phyloP scores from a whole-genome alignment of 1,284 basidiomycete species.

The Pyrrhoderma lamaoense region DNA sequence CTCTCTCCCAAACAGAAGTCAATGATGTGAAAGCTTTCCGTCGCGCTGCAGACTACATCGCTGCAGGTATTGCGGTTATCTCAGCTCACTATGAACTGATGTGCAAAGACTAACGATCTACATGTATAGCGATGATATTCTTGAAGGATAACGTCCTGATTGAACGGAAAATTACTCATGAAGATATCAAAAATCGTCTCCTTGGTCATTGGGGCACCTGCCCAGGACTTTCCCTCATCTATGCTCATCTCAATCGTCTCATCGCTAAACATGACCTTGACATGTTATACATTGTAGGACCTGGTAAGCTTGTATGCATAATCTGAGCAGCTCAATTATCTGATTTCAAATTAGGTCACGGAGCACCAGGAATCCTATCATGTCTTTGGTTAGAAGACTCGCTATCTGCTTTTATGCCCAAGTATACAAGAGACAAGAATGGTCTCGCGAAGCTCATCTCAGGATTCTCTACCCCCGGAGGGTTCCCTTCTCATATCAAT shows the following conservation, averaged over 20 bases:
- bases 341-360: conserved; percentile 45
- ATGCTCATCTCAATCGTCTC: conserved; percentile 74
- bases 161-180: conserved; percentile 46
- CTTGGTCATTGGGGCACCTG: conserved; percentile 76
- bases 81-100: conserved; percentile 4
- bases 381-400: conserved; percentile 80
- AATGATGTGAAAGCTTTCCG: conserved; percentile 45
- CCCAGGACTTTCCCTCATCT: conserved; percentile 71
- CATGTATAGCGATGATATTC: conserved; percentile 66
- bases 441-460: conserved; percentile 65
- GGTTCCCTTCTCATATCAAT: conserved; percentile 61
- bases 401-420: conserved; percentile 64
- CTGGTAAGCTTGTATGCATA: conserved; percentile 32
- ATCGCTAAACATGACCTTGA: conserved; percentile 55
- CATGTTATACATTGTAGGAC: conserved; percentile 67
- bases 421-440: conserved; percentile 55
- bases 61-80: conserved; percentile 41
- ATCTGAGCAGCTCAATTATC: conserved; percentile 1
- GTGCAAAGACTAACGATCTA: background rate
- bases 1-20: conserved; percentile 43
- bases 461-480: conserved; percentile 57
- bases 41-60: conserved; percentile 56
- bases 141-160: conserved; percentile 68
- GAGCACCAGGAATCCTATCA: conserved; percentile 75
- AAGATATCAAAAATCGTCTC: conserved; percentile 74